These are phyloP conservation scores for Fusarium redolens DNA, from an alignment of 2,329 filamentous ascomycete genomes.

Conservation along the genomic window DNA sequence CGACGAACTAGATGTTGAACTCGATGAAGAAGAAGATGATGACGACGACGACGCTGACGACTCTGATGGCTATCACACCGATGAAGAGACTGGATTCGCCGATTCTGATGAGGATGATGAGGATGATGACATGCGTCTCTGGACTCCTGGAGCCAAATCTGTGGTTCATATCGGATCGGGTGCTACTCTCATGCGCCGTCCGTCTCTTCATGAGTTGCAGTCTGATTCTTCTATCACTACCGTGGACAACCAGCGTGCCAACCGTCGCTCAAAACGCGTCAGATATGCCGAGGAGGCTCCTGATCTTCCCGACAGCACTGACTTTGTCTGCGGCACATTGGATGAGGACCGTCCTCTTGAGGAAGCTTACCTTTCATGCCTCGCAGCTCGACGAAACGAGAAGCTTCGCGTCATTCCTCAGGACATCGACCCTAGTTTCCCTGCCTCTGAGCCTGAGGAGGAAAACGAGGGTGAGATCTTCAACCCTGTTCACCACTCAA, in stretches of 20 bases:
- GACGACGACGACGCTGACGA: slow-evolving; percentile 67
- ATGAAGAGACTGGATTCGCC: slow-evolving; percentile 75
- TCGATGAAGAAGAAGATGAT: slow-evolving; percentile 61
- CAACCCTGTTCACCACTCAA: slow-evolving; percentile 68
- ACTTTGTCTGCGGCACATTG: slow-evolving; percentile 98
- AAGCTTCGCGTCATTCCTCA: slow-evolving; percentile 90
- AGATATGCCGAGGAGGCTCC: slow-evolving; percentile 67
- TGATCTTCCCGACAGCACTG: slow-evolving; percentile 94
- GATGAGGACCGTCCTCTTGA: slow-evolving; percentile 97
- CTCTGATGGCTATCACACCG: slow-evolving; percentile 79
- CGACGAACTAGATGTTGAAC: slow-evolving; percentile 62
- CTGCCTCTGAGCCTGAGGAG: slow-evolving; percentile 90
- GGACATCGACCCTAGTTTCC: slow-evolving; percentile 97
- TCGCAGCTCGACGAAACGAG: slow-evolving; percentile 82
- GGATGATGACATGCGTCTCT: slow-evolving; percentile 72
- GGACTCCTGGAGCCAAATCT: slow-evolving; percentile 61
- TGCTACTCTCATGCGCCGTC: slow-evolving; percentile 48
- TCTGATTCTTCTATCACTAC: slow-evolving; percentile 73
- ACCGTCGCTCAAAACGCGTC: slow-evolving; percentile 46
- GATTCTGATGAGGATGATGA: slow-evolving; percentile 75
- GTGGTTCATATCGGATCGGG: slow-evolving; percentile 52
- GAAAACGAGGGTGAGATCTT: slow-evolving; percentile 79
- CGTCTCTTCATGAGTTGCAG: slow-evolving; percentile 58
- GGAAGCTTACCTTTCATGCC: slow-evolving; percentile 87
- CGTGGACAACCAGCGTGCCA: slow-evolving; percentile 51